A percentile compares a stretch with the other conserved stretches of the same genome.
These are phyloP conservation scores for Pseudevernia furfuracea DNA, from an alignment of 495 filamentous ascomycete species.

Conservation along the genomic window DNA sequence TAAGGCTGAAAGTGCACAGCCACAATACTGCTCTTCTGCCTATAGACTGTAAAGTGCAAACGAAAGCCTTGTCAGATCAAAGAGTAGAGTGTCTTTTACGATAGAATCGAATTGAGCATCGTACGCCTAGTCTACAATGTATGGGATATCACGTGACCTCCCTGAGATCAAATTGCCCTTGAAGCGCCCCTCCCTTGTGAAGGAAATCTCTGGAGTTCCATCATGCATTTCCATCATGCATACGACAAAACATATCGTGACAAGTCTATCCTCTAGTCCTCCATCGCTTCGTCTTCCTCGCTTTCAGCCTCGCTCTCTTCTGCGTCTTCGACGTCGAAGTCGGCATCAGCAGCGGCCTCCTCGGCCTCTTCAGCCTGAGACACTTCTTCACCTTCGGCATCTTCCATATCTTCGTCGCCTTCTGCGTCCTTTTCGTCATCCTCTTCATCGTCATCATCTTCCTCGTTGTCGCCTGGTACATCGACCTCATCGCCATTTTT, in stretches of 20 bases:
- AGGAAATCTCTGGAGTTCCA: neutral
- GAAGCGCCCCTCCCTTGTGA: neutral
- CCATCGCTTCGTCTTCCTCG: constrained; percentile 20
- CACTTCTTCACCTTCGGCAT: constrained; percentile 19
- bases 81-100: neutral
- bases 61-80: neutral
- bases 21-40: constrained; percentile 10
- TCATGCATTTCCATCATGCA: constrained; percentile 8
- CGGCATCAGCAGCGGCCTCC: constrained; percentile 20
- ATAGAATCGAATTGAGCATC: neutral
- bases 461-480: neutral
- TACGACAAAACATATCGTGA: constrained; percentile 6
- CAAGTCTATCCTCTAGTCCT: neutral
- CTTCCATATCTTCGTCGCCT: constrained; percentile 14
- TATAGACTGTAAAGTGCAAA: neutral
- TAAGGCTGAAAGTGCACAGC: constrained; percentile 9
- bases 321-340: constrained; percentile 20
- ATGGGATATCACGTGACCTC: constrained; percentile 6
- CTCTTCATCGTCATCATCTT: constrained; percentile 12
- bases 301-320: constrained; percentile 24
- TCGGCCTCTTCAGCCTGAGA: constrained; percentile 12
- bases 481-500: constrained; percentile 9
- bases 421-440: constrained; percentile 15
- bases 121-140: neutral
- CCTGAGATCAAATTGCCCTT: neutral